phyloP scores from a whole-genome alignment of 306 rosid genomes.

The Comarum palustre region DNA sequence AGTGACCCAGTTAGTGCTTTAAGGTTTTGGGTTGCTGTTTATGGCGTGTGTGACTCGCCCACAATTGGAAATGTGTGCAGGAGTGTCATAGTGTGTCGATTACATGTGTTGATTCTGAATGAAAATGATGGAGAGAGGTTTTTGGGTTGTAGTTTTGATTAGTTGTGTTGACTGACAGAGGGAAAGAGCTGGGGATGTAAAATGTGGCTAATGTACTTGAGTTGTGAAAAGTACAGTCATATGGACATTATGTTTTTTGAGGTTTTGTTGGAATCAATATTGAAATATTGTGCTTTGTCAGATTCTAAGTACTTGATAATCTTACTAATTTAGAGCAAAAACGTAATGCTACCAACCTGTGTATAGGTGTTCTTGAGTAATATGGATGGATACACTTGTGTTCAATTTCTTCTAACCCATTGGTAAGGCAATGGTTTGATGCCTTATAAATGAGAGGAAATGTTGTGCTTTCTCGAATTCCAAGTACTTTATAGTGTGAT shows the following conservation, averaged over 20 bases:
- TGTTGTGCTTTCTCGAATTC: too few species aligned
- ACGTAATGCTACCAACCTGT: background rate
- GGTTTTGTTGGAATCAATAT: background rate
- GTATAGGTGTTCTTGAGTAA: background rate
- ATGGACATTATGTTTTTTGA: background rate
- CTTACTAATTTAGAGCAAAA: background rate
- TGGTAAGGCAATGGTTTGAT: background rate
- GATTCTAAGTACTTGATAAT: background rate
- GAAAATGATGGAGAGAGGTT: conserved; percentile 3
- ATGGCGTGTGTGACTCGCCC: background rate
- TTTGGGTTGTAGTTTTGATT: background rate
- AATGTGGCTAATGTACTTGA: background rate
- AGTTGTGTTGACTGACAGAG: conserved; percentile 10
- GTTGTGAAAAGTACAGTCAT: background rate
- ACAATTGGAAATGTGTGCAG: background rate
- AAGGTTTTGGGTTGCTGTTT: background rate
- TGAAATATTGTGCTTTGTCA: background rate
- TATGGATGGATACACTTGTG: too few species aligned
- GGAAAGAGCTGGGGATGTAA: conserved; percentile 9
- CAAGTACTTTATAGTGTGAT: too few species aligned
- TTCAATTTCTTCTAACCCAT: background rate
- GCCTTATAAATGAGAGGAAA: too few species aligned
- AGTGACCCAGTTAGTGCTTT: background rate
- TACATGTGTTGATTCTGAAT: background rate
- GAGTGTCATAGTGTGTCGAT: background rate